Conservation (phyloP, 148 eudicot species). For the Silene latifolia region DNA sequence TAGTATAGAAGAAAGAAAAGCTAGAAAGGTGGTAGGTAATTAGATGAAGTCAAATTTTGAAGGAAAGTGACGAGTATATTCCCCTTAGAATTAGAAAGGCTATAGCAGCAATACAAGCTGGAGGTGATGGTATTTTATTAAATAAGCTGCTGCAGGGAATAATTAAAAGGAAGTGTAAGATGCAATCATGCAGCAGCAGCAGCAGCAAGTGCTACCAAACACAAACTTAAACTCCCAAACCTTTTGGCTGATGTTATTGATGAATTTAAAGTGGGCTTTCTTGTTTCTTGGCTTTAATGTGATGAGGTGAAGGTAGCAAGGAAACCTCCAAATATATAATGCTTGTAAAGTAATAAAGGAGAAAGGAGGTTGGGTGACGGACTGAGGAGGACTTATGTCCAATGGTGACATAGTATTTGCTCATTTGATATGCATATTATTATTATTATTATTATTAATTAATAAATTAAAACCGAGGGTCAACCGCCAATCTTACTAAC, state of each 20-base stretch:
- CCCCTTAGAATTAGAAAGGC: slow-evolving; percentile 17
- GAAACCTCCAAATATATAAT: slow-evolving; percentile 45
- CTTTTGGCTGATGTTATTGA: slow-evolving; percentile 14
- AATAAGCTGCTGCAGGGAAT: neutral
- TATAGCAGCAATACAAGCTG: neutral
- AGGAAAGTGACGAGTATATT: slow-evolving; percentile 11
- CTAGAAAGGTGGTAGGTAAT: slow-evolving; percentile 21
- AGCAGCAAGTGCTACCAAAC: slow-evolving; percentile 15
- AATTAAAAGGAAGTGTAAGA: neutral
- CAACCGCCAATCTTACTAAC: slow-evolving; percentile 25
- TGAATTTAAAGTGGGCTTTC: neutral
- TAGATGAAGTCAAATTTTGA: slow-evolving; percentile 1
- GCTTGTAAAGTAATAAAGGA: slow-evolving; percentile 17
- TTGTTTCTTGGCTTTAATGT: slow-evolving; percentile 18
- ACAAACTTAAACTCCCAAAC: slow-evolving; percentile 14
- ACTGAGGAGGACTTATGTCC: no score
- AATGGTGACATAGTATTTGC: no score
- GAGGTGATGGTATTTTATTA: neutral
- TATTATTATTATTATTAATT: slow-evolving; percentile 9
- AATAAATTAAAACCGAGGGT: slow-evolving; percentile 26
- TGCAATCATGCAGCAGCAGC: neutral
- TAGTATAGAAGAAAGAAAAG: slow-evolving; percentile 9
- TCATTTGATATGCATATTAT: neutral
- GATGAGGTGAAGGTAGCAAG: slow-evolving; percentile 24
- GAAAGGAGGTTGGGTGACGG: slow-evolving; percentile 14